phyloP scores from a whole-genome alignment of 352 stramenopile genomes.

The Phytophthora ramorum region DNA sequence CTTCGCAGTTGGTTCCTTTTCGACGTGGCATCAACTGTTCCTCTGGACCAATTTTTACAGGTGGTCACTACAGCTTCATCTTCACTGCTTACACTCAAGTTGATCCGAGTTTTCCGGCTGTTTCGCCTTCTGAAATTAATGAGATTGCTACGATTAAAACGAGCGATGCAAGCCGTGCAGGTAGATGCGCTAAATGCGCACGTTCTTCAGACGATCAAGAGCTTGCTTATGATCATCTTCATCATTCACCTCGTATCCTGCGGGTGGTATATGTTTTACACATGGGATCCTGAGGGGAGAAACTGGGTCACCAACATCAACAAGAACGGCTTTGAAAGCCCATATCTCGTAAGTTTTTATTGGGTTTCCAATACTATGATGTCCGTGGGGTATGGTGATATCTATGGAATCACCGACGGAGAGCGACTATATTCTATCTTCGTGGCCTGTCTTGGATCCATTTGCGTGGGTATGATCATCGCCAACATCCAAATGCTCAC shows the following conservation, averaged over 20 bases:
- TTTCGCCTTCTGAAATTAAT: slow-evolving; percentile 84
- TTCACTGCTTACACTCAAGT: slow-evolving; percentile 72
- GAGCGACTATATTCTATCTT: slow-evolving; percentile 90
- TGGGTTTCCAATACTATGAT: slow-evolving; percentile 95
- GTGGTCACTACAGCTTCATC: slow-evolving; percentile 51
- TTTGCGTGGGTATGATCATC: slow-evolving; percentile 93
- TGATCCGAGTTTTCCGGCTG: slow-evolving; percentile 75
- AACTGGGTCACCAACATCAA: slow-evolving; percentile 79
- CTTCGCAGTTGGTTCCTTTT: slow-evolving; percentile 80
- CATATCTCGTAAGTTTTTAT: slow-evolving; percentile 93
- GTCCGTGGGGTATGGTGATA: slow-evolving; percentile 93
- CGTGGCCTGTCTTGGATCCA: slow-evolving; percentile 83
- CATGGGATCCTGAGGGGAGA: slow-evolving; percentile 67
- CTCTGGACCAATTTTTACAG: slow-evolving; percentile 71
- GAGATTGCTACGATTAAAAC: slow-evolving; percentile 69
- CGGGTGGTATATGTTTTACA: slow-evolving; percentile 86
- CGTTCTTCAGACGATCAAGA: slow-evolving; percentile 77
- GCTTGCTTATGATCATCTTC: slow-evolving; percentile 75
- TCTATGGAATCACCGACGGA: slow-evolving; percentile 79
- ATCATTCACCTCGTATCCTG: slow-evolving; percentile 82
- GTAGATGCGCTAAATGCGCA: slow-evolving; percentile 82
- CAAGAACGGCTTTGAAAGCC: slow-evolving; percentile 48
- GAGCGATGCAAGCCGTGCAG: slow-evolving; percentile 66
- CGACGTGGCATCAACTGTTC: slow-evolving; percentile 70
- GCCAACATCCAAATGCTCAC: slow-evolving; percentile 93